These are phyloP conservation scores for Aspergillus hancockii DNA, from an alignment of 495 filamentous ascomycete species.

Conservation along the genomic window DNA sequence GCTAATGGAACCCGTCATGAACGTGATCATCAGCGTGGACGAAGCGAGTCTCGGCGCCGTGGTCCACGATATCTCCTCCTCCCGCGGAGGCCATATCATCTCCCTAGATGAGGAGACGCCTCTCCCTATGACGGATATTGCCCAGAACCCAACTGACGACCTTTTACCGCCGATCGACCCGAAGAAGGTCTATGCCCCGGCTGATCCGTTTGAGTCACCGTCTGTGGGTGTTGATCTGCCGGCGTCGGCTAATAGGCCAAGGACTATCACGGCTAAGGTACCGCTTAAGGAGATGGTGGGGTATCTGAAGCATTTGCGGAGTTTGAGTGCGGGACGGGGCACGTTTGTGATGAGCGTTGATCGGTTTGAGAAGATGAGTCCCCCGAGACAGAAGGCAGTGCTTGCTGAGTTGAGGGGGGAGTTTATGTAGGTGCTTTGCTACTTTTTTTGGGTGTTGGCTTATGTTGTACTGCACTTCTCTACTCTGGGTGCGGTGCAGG, in stretches of 20 bases:
- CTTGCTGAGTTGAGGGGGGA: conserved; percentile 50
- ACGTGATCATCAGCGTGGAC: conserved; percentile 78
- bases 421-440: conserved; percentile 20
- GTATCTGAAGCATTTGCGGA: conserved; percentile 86
- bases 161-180: conserved; percentile 57
- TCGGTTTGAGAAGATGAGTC: conserved; percentile 82
- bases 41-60: conserved; percentile 79
- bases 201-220: conserved; percentile 73
- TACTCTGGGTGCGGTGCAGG: background rate
- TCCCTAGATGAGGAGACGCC: conserved; percentile 69
- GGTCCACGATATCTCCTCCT: conserved; percentile 84
- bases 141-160: conserved; percentile 24
- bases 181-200: conserved; percentile 75
- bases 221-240: conserved; percentile 25
- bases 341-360: conserved; percentile 92
- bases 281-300: conserved; percentile 97
- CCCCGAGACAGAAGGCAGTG: conserved; percentile 59
- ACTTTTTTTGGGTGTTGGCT: background rate
- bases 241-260: conserved; percentile 38
- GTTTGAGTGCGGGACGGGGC: conserved; percentile 84
- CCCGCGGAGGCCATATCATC: conserved; percentile 80
- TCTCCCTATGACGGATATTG: conserved; percentile 28
- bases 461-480: conserved; percentile 1
- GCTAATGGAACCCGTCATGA: conserved; percentile 92
- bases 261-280: conserved; percentile 77